Base-by-base conservation (phyloP, 2,329 filamentous ascomycete genomes). In the Esteya vermicola region DNA sequence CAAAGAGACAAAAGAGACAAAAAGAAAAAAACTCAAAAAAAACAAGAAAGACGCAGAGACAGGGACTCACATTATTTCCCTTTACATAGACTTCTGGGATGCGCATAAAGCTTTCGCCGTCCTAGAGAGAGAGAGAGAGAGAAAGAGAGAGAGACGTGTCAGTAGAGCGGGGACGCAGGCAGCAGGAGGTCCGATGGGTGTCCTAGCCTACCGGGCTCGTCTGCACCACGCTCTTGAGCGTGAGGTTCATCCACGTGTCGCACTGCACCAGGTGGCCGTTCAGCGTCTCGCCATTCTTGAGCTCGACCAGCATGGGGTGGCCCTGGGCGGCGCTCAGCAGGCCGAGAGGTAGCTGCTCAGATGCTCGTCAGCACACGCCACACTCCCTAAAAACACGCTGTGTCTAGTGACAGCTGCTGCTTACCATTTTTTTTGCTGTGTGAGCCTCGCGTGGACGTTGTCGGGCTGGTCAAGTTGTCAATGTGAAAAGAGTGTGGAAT, bases 191-290 rank as follows among this genome's bases (percentile, higher is more conserved):
- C n/a, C n/a, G n/a, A n/a, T n/a, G n/a, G n/a, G n/a, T n/a, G n/a
- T n/a, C n/a, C n/a, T n/a, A n/a, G n/a, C 68, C 38, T 62, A 81
- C 77, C 20, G 89, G 79, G 57, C 82, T 94, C 16, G 91, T 96
- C 63, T 96, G 89, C 27, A 96, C 85, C 19, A 98, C 93, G 60
- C 96, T 91, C 61, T 91, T 93, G 50, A 98, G 65, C 3, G 89
- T 96, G 51, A 98, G 67, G 65, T 98, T 98, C 91, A 98, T 98
- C 86, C 91, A 98, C 36, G 89, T 98, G 61, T 98, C 91, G 76
- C 89, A 98, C 60, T 81, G 85, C 59, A 95, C 82, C 44, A 98
- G 70, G 56, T 95, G 86, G 47, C 91, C 91, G 64, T 96, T 98
- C 45, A 98, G 74, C 0, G 91, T 96, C 63, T 98, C 88, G 64